phyloP scores from a whole-genome alignment of 257 asterid species.

The Capsicum rhomboideum region DNA sequence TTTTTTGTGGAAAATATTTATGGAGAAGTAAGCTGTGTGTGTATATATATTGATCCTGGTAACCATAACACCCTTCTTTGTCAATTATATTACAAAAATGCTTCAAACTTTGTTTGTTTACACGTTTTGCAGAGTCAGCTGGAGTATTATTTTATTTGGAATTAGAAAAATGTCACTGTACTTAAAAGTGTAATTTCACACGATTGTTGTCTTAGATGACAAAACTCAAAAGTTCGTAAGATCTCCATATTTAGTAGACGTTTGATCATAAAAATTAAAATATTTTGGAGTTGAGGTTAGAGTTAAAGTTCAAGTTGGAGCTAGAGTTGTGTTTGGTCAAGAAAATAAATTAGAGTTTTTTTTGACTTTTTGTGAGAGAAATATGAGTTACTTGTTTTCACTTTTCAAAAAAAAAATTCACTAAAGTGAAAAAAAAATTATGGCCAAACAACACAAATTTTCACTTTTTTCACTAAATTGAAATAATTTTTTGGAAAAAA shows the following conservation, averaged over 20 bases:
- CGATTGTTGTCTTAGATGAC: neutral
- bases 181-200: neutral
- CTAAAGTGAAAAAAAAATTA: too few species aligned
- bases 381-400: too few species aligned
- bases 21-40: neutral
- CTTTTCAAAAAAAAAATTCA: too few species aligned
- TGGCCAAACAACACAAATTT: too few species aligned
- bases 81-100: neutral
- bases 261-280: too few species aligned
- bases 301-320: too few species aligned
- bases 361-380: too few species aligned
- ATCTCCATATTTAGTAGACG: neutral
- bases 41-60: neutral
- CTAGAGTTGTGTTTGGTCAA: too few species aligned
- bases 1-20: neutral
- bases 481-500: too few species aligned
- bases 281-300: too few species aligned
- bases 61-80: neutral
- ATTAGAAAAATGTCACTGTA: neutral
- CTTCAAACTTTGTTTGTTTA: conserved; percentile 9
- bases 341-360: too few species aligned
- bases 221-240: neutral
- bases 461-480: too few species aligned
- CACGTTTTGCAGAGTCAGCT: conserved; percentile 9
- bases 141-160: neutral